Evolutionary conservation across 73 alveolate species (phyloP).

Genomic region (Paramecium octaurelia): DNA sequence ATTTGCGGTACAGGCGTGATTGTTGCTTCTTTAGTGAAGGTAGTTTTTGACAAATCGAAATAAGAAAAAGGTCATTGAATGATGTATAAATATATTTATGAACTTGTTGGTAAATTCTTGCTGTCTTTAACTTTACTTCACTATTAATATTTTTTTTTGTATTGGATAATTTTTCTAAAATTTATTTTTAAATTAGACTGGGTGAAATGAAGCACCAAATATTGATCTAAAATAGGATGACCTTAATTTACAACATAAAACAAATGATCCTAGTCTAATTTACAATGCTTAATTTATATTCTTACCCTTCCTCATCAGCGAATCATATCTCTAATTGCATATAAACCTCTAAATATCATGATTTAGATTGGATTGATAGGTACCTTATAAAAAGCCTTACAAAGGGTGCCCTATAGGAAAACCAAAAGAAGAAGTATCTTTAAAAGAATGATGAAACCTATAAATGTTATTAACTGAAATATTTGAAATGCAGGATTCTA

Average conservation of each 20-base stretch:
- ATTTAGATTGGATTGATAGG: not conserved
- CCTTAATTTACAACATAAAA: conserved; percentile 4
- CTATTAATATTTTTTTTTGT: not conserved
- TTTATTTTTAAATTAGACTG: not conserved
- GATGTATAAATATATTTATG: too few species aligned
- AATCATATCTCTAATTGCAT: not conserved
- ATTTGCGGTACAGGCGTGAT: not conserved
- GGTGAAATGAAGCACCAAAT: not conserved
- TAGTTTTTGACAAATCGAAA: not conserved
- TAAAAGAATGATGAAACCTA: not conserved
- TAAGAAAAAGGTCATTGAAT: not conserved
- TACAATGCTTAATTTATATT: not conserved
- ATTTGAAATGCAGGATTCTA: not conserved
- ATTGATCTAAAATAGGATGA: not conserved
- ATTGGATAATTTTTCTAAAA: conserved; percentile 16
- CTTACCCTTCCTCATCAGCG: conserved; percentile 39
- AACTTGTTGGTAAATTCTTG: too few species aligned
- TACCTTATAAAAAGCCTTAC: conserved; percentile 21
- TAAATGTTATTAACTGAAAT: not conserved
- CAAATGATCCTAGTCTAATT: not conserved
- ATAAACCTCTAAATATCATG: not conserved
- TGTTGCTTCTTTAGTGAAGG: not conserved
- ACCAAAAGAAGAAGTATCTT: conserved; percentile 6
- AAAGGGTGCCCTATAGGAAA: conserved; percentile 7
- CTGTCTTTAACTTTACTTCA: not conserved